phyloP scores from a whole-genome alignment of 768 basidiomycete species.

The Phanerodontia chrysosporium region DNA sequence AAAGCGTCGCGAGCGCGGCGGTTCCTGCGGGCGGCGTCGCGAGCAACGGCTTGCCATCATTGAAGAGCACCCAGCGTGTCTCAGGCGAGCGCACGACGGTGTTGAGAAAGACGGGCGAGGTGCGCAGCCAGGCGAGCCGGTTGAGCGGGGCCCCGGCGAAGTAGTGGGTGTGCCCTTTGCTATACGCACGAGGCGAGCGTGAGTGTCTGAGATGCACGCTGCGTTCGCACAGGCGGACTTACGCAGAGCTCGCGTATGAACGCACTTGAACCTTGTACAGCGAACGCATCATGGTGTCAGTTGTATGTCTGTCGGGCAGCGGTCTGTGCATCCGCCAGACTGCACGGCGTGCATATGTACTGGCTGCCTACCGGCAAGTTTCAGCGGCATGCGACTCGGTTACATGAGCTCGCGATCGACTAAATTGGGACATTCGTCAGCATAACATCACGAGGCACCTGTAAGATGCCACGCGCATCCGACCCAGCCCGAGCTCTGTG shows the following conservation, averaged over 20 bases:
- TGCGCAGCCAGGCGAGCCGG: conserved; percentile 75
- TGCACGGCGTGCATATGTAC: background rate
- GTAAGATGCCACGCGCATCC: background rate
- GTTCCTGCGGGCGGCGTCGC: conserved; percentile 17
- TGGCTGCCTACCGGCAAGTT: background rate
- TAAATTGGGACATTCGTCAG: conserved; percentile 6
- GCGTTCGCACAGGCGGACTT: background rate
- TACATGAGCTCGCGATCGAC: conserved; percentile 1
- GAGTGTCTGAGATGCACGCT: background rate
- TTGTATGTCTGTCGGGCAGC: background rate
- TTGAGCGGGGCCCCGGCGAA: conserved; percentile 64
- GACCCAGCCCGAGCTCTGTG: background rate
- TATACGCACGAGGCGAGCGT: background rate
- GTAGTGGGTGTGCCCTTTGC: conserved; percentile 31
- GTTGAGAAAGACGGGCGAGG: conserved; percentile 71
- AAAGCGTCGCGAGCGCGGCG: too few relatives aligned
- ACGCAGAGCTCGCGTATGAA: background rate
- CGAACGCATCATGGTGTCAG: background rate
- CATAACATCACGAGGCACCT: background rate
- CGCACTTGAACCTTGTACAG: conserved; percentile 1
- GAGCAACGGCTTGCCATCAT: conserved; percentile 61
- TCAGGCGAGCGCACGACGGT: conserved; percentile 51
- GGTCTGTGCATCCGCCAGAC: too few relatives aligned
- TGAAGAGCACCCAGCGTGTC: conserved; percentile 78
- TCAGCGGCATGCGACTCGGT: background rate